Evolutionary conservation across 208 protist genomes (phyloP).

Genomic region (Acanthamoeba culbertsoni): DNA sequence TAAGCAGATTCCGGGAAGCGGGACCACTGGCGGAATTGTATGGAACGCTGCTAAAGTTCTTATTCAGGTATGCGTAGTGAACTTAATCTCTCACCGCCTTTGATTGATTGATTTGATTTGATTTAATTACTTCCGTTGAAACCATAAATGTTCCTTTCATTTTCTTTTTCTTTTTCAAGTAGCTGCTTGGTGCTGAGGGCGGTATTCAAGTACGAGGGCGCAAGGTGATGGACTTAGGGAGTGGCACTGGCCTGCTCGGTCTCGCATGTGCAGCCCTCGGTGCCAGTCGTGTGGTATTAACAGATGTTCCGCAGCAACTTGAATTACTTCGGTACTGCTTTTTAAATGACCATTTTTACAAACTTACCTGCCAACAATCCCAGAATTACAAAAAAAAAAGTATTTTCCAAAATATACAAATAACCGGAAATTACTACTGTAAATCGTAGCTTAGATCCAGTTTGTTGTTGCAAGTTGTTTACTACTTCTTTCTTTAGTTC

Average conservation of each 20-base stretch:
- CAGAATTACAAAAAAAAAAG: too few species aligned
- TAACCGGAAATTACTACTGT: too few species aligned
- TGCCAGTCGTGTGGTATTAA: background rate
- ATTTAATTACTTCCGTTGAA: background rate
- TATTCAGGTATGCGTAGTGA: background rate
- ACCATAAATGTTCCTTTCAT: background rate
- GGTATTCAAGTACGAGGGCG: background rate
- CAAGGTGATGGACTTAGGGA: background rate
- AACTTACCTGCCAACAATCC: too few species aligned
- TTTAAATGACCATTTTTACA: too few species aligned
- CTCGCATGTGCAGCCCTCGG: background rate
- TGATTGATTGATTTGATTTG: too few species aligned
- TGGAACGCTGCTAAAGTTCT: constrained; percentile 17
- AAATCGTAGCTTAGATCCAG: too few species aligned
- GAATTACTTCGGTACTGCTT: background rate
- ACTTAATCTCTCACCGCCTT: too few species aligned
- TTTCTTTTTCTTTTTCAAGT: background rate
- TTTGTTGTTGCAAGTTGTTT: too few species aligned
- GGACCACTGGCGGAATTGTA: background rate
- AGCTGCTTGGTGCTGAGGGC: background rate
- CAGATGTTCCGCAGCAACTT: background rate
- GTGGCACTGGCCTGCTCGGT: constrained; percentile 5
- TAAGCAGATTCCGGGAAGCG: background rate
- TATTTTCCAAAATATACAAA: too few species aligned
- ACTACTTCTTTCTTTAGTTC: too few species aligned